Evolutionary conservation across 1,284 basidiomycete species (phyloP), one percentile per base, ranked within the genome.

Genomic region (Trametes polyzona): DNA sequence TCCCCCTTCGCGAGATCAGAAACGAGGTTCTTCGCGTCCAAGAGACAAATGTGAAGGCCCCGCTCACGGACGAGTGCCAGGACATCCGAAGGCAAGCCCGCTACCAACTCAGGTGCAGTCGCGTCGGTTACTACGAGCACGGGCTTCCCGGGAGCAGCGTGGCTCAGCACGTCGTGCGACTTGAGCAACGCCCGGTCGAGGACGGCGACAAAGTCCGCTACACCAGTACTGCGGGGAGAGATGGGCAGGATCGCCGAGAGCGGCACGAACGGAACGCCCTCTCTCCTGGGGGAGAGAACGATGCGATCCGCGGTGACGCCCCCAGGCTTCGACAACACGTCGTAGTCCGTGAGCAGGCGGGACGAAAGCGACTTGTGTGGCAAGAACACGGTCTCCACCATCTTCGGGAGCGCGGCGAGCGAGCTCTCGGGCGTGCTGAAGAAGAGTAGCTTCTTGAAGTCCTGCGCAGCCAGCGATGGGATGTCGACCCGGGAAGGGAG

Each of bases 121-220:
- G 88, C 91, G 8, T 82, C 71, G 0, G 88, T 83, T 44, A 78
- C 72, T 24, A 92, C 65, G 41, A 93, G 80, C 8, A 92, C 76
- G 0, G 80, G 71, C 0, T 88, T 83, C 4, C 78, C 78, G 3
- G 74, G 71, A 59, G 83, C 85, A 7, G 86, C 85, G 55, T 84
- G 78, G 21, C 80, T 74, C 36, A 91, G 65, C 19, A 91, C 57
- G 3, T 80, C 77, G 63, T 93, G 90, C 0, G 87, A 82, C 65
- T 84, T 89, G 52, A 93, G 75, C 17, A 93, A 73, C 26, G 67
- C 74, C 36, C 83, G 80, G 56, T 93, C 91, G 19, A 90, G 73
- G n/a, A 92, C 72, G n/a, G 81, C 87, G 41, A 87, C 69, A 69
- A 92, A 88, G 70, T 91, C 87, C 1, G 82, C 77, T 46, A 74